Evolutionary conservation across 306 rosid species (phyloP).

Genomic region (Ormosia semicastrata): DNA sequence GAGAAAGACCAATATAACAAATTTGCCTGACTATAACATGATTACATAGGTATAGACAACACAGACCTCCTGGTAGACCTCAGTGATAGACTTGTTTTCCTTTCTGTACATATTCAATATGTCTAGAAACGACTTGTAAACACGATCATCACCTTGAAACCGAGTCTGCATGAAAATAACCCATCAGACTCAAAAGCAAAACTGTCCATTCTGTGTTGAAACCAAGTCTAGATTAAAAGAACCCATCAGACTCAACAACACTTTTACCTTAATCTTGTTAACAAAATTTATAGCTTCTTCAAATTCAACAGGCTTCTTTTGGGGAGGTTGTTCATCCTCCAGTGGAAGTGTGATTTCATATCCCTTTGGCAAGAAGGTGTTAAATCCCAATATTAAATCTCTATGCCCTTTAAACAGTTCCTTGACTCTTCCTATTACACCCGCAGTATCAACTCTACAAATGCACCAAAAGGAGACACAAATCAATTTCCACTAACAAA

Average conservation of each 20-base stretch:
- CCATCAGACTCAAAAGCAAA: conserved; percentile 39
- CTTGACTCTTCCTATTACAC: conserved; percentile 95
- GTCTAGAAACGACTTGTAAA: conserved; percentile 92
- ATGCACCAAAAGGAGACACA: conserved; percentile 34
- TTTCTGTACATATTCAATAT: conserved; percentile 96
- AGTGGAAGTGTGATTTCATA: conserved; percentile 88
- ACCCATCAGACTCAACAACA: conserved; percentile 9
- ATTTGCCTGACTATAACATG: neutral
- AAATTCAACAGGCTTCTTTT: conserved; percentile 91
- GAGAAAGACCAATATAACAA: neutral
- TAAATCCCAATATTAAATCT: conserved; percentile 89
- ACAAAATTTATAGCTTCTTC: conserved; percentile 96
- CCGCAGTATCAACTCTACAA: conserved; percentile 87
- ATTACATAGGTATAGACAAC: conserved; percentile 17
- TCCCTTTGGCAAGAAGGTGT: conserved; percentile 98
- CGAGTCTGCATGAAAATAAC: conserved; percentile 68
- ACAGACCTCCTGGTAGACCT: conserved; percentile 89
- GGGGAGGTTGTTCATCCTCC: conserved; percentile 79
- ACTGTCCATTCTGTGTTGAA: neutral
- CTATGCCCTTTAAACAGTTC: conserved; percentile 93
- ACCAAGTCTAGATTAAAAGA: neutral
- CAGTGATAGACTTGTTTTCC: conserved; percentile 79
- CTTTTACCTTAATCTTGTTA: conserved; percentile 84
- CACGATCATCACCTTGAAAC: conserved; percentile 88
- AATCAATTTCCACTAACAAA: conserved; percentile 31